Evolutionary conservation across 2,329 filamentous ascomycete species (phyloP), one percentile per base, ranked within the genome.

Genomic region (Ascochyta lentis): DNA sequence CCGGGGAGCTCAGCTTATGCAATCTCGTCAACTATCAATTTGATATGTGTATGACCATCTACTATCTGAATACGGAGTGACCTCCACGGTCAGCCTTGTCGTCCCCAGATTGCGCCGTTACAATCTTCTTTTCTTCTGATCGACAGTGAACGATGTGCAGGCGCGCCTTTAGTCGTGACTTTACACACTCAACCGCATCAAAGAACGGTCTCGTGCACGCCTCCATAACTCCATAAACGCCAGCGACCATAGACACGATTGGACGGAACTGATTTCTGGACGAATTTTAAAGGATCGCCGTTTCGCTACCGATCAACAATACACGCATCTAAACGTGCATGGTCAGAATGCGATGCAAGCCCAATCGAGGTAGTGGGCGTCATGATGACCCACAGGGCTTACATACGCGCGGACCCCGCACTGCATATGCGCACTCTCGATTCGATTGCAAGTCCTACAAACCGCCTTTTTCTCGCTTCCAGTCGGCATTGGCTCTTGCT

Each of bases 231-330:
- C 40, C 29, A 31, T 29, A 35, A 29, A 29, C 46, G 40, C 46
- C 35, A 45, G 27, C 23, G 19, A 40, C 29, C 24, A 26, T n/a
- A 46, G 12, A 24, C 6, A 13, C 15, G 10, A 43, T 43, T 56
- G 47, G 53, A 22, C 34, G 53, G 53, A 43, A 16, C 46, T 19
- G 44, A 12, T 5, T 31, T 12, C 29, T 15, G 27, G 13, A 42
- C 33, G 29, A 35, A 23, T 26, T 16, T 13, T 15, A 33, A 19
- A 45, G 23, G 42, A 51, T 51, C 53, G 43, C 24, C 43, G 41
- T 47, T 47, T 56, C 47, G 53, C 47, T 56, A 56, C 53, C 47
- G 48, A 56, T 51, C 24, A 43, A 12, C 26, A 33, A 39, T 24
- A 7, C 7, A 13, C 40, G 29, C 39, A 34, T 40, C 13, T 8